Evolutionary conservation across 2,329 filamentous ascomycete species (phyloP), one percentile per base, ranked within the genome.

Genomic region (Westerdykella sp.): DNA sequence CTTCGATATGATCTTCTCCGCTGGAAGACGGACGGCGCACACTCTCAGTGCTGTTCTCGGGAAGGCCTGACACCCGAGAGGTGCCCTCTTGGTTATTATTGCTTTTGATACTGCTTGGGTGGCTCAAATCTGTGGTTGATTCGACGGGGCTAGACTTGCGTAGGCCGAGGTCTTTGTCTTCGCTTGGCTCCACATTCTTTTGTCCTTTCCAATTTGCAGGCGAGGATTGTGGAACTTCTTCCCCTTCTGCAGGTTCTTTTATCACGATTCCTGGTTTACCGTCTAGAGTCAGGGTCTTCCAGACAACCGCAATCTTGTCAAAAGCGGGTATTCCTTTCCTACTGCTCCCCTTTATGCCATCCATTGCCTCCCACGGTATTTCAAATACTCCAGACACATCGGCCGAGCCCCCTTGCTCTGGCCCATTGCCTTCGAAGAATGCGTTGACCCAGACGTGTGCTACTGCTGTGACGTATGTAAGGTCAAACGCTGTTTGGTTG

Each of bases 381-480:
- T 83, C 79, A 60, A 85, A 87, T 6, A 85, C 74, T 9, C 83
- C 91, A 9, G 77, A 85, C 35, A 83, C 76, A 39, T 85, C 76
- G 0, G 87, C 74, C 13, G 73, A 69, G 18, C 85, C 87, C 22
- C 71, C 66, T 34, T 81, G 74, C 58, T 89, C 85, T 0, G 84
- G 82, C 0, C 85, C 85, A 15, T 79, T 72, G 36, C 90, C 89
- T 69, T 97, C 93, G 57, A 97, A 97, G 67, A 83, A 97, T 1
- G 83, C 75, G 60, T 98, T 98, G 73, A 96, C 95, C 93, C 93
- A 98, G 13, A 95, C 87, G 59, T 97, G 91, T 0, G 90, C 90
- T 9, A 97, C 83, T 0, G 90, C 83, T 0, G 91, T 95, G 3
- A 96, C 88, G 82, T 97, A 87, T 0, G 87, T 89, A 1, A 88